Percentiles rank a stretch among this genome's conserved stretches.
Evolutionary conservation across 2,329 filamentous ascomycete genomes (phyloP).

Genomic region (Trichoderma asperellum): DNA sequence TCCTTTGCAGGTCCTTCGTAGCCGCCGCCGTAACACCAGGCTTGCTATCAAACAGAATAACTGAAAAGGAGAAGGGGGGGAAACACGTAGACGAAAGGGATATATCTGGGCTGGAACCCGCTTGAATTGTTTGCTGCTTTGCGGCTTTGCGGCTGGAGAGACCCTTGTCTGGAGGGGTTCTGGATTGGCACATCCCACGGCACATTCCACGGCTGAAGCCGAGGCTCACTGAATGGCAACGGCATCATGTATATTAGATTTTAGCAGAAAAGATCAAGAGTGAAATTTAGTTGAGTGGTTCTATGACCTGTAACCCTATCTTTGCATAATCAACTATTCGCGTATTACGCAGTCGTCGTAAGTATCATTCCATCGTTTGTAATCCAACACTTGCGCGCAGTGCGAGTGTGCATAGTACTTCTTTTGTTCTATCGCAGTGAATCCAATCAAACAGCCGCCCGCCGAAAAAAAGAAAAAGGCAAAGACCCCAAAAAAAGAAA

Average conservation of each 20-base stretch:
- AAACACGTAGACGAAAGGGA: not conserved
- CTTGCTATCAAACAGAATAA: no score
- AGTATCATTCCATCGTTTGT: not conserved
- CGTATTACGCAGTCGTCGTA: not conserved
- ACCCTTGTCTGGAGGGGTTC: slow-evolving; percentile 1
- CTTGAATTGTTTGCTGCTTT: slow-evolving; percentile 11
- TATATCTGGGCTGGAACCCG: not conserved
- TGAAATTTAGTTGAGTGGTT: not conserved
- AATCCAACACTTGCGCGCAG: not conserved
- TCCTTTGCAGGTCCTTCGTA: no score
- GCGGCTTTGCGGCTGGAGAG: not conserved
- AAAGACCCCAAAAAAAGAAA: not conserved
- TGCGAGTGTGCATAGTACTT: not conserved
- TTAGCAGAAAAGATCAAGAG: not conserved
- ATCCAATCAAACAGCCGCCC: slow-evolving; percentile 2
- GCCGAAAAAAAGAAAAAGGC: not conserved
- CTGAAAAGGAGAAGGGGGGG: no score
- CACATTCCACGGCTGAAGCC: slow-evolving; percentile 7
- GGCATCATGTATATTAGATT: not conserved
- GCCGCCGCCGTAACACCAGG: no score
- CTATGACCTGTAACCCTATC: not conserved
- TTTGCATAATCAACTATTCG: not conserved
- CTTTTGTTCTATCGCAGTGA: not conserved
- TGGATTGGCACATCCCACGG: slow-evolving; percentile 11
- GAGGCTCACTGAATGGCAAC: not conserved